Percentiles rank a stretch among this genome's conserved stretches.
Evolutionary conservation across 2,329 filamentous ascomycete species (phyloP).

Genomic region (Aspergillus pseudoviridinutans): DNA sequence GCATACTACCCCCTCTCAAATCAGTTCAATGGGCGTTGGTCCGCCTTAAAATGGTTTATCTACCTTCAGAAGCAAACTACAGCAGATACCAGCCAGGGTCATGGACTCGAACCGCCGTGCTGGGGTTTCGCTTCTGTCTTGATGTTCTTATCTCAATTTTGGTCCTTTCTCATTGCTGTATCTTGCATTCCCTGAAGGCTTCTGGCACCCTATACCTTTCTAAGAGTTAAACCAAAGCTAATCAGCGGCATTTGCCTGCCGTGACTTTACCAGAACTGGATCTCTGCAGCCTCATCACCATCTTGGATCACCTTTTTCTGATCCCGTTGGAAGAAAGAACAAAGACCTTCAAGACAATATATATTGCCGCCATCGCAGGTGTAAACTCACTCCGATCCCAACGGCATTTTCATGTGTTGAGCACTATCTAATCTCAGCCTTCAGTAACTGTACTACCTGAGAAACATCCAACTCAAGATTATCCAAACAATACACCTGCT

Average conservation of each 20-base stretch:
- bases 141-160: neutral
- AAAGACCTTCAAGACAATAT: conserved; percentile 1
- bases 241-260: conserved; percentile 1
- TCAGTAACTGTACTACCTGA: neutral
- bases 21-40: neutral
- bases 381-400: neutral
- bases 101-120: neutral
- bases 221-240: conserved; percentile 6
- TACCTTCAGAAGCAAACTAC: neutral
- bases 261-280: conserved; percentile 5
- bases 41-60: neutral
- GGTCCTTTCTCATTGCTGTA: neutral
- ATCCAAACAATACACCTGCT: neutral
- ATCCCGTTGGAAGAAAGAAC: neutral
- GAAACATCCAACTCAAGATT: neutral
- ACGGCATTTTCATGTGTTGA: neutral
- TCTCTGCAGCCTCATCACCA: conserved; percentile 5
- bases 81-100: neutral
- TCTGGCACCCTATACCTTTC: neutral
- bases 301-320: neutral
- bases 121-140: too few species aligned
- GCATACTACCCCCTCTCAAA: neutral
- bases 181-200: neutral
- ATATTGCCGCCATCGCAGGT: neutral
- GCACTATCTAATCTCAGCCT: neutral